A percentile compares a stretch with the other conserved stretches of the same genome.
Evolutionary conservation across 2,329 filamentous ascomycete genomes (phyloP).

Genomic region (Talaromyces marneffei): DNA sequence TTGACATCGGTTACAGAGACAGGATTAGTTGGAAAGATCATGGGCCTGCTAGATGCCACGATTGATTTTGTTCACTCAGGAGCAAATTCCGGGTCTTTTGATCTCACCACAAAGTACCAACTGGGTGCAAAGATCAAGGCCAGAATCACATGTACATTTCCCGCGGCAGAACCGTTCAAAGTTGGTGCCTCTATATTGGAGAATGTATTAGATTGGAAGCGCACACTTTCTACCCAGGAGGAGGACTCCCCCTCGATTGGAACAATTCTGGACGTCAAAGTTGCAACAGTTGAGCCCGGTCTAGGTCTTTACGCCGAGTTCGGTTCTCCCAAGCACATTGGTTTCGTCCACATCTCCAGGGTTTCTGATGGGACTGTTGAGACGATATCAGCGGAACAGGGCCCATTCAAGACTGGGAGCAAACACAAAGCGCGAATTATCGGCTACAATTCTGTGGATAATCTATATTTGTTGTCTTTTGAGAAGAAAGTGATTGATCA

Average conservation of each 20-base stretch:
- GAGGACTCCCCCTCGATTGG: slow-evolving; percentile 51
- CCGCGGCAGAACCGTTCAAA: slow-evolving; percentile 70
- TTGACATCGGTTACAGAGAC: slow-evolving; percentile 67
- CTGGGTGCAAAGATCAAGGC: slow-evolving; percentile 78
- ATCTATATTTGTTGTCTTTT: slow-evolving; percentile 77
- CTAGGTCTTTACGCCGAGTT: slow-evolving; percentile 77
- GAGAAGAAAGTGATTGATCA: slow-evolving; percentile 78
- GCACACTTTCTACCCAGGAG: slow-evolving; percentile 39
- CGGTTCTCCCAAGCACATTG: slow-evolving; percentile 59
- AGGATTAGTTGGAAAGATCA: slow-evolving; percentile 82
- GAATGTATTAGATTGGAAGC: slow-evolving; percentile 59
- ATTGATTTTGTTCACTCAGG: slow-evolving; percentile 89
- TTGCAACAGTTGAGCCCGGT: slow-evolving; percentile 71
- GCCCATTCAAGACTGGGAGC: slow-evolving; percentile 71
- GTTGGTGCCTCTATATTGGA: slow-evolving; percentile 81
- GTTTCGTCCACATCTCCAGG: slow-evolving; percentile 91
- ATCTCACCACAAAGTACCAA: slow-evolving; percentile 73
- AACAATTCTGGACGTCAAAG: slow-evolving; percentile 67
- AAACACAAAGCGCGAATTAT: slow-evolving; percentile 76
- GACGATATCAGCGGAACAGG: slow-evolving; percentile 66
- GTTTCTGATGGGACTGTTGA: slow-evolving; percentile 89
- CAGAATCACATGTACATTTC: slow-evolving; percentile 82
- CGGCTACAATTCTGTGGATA: slow-evolving; percentile 81
- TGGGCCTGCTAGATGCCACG: slow-evolving; percentile 85
- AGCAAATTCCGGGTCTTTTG: slow-evolving; percentile 60